phyloP scores from a whole-genome alignment of 306 rosid genomes.

The Carpinus fangiana region DNA sequence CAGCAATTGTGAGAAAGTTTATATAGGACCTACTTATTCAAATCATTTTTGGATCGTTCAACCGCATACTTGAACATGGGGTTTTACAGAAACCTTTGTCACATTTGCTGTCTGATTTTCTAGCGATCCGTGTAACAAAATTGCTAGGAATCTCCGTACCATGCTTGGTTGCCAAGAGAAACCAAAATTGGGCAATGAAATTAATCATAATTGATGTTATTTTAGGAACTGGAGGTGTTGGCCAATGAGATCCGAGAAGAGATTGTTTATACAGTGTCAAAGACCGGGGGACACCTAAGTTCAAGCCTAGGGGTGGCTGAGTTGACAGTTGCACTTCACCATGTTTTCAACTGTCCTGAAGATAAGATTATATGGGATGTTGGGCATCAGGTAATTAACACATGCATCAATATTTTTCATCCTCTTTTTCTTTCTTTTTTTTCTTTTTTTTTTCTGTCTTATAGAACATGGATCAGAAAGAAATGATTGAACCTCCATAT shows the following conservation, averaged over 20 bases:
- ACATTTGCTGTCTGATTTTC: too few species aligned
- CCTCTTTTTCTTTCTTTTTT: background rate
- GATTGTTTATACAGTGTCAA: constrained; percentile 54
- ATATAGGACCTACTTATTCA: too few species aligned
- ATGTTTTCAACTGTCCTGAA: constrained; percentile 56
- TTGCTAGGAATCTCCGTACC: too few species aligned
- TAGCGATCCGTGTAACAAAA: too few species aligned
- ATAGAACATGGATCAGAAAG: too few species aligned
- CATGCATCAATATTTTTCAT: background rate
- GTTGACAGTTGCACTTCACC: constrained; percentile 69
- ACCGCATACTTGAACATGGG: too few species aligned
- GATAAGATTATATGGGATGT: constrained; percentile 79
- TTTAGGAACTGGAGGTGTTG: constrained; percentile 51
- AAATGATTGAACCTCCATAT: too few species aligned
- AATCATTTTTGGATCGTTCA: too few species aligned
- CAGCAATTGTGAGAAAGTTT: too few species aligned
- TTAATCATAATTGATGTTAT: background rate
- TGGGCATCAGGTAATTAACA: constrained; percentile 56
- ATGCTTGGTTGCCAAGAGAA: background rate
- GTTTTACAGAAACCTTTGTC: too few species aligned
- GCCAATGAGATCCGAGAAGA: constrained; percentile 59
- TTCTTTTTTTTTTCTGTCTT: background rate
- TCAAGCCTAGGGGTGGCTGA: constrained; percentile 74
- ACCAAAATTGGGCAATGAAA: background rate
- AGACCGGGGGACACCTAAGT: constrained; percentile 60